These are phyloP conservation scores for Ogataea henricii DNA, from an alignment of 805 yeast species.

Conservation along the genomic window DNA sequence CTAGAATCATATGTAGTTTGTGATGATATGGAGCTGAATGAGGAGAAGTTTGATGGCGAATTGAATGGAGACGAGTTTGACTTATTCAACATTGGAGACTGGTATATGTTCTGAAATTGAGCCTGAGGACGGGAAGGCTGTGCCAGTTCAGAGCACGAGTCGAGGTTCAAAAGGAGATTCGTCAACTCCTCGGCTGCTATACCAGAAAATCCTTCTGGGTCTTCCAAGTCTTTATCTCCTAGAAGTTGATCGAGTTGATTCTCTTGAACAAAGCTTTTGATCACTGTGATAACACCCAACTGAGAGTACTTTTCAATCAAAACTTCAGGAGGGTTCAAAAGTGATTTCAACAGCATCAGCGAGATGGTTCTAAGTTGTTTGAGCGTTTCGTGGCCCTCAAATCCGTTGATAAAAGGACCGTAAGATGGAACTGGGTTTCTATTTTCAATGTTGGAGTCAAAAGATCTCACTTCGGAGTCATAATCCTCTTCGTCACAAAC, in stretches of 20 bases:
- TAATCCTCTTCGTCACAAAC: constrained; percentile 12
- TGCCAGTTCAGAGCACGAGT: constrained; percentile 14
- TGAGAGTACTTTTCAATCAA: constrained; percentile 51
- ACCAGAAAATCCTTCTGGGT: constrained; percentile 15
- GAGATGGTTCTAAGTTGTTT: constrained; percentile 43
- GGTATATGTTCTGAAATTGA: constrained; percentile 19
- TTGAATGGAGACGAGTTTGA: constrained; percentile 30
- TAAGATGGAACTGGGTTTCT: constrained; percentile 42
- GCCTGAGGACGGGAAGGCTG: constrained; percentile 17
- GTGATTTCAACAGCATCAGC: constrained; percentile 44
- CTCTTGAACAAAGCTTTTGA: constrained; percentile 34
- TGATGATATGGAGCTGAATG: constrained; percentile 35
- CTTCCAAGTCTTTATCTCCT: constrained; percentile 24
- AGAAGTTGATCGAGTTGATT: constrained; percentile 23
- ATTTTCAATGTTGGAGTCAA: constrained; percentile 34
- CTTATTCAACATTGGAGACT: constrained; percentile 25
- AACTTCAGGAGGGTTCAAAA: constrained; percentile 52
- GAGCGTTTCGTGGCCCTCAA: constrained; percentile 43
- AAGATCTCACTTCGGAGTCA: constrained; percentile 14
- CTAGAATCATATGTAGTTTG: constrained; percentile 34
- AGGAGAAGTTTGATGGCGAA: constrained; percentile 37
- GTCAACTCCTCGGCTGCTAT: constrained; percentile 20
- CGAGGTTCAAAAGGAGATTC: constrained; percentile 20
- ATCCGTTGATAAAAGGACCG: constrained; percentile 53
- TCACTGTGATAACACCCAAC: constrained; percentile 55